A percentile compares a stretch with the other conserved stretches of the same genome.
Evolutionary conservation across 768 basidiomycete genomes (phyloP).

Genomic region (Auriscalpium microsporum): DNA sequence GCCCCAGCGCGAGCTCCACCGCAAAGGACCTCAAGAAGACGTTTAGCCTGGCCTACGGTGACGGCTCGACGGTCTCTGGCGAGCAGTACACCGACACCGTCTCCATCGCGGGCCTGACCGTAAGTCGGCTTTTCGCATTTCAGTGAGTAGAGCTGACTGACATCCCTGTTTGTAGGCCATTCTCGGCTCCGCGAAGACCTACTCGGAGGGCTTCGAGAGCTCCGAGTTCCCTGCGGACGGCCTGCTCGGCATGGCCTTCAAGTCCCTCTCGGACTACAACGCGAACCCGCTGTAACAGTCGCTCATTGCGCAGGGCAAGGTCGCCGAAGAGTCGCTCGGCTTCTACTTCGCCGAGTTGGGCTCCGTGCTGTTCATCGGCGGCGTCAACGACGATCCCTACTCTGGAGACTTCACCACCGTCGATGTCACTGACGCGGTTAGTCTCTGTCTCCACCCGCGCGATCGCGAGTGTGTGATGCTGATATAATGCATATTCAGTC

Average conservation of each 20-base stretch:
- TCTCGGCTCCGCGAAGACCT: neutral
- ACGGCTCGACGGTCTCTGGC: neutral
- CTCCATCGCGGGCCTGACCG: neutral
- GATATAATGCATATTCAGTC: constrained; percentile 15
- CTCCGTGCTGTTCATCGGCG: constrained; percentile 9
- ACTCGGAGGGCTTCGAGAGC: neutral
- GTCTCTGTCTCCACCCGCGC: neutral
- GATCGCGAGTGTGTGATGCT: constrained; percentile 18
- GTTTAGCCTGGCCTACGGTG: neutral
- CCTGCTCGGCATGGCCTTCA: neutral
- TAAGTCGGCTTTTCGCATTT: neutral
- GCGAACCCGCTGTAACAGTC: neutral
- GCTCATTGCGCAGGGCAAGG: neutral
- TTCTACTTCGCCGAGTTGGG: neutral
- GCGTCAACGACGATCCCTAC: constrained; percentile 6
- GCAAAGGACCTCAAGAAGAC: neutral
- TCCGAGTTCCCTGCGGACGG: neutral
- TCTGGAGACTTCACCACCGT: constrained; percentile 6
- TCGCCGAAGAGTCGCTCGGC: neutral
- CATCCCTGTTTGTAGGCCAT: neutral
- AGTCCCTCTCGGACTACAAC: neutral
- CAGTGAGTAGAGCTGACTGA: no score
- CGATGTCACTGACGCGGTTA: neutral
- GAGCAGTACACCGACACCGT: neutral
- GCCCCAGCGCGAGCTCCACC: no score